A percentile compares a stretch with the other conserved stretches of the same genome.
These are phyloP conservation scores for Saitozyma sp. DNA, from an alignment of 768 basidiomycete species.

Conservation along the genomic window DNA sequence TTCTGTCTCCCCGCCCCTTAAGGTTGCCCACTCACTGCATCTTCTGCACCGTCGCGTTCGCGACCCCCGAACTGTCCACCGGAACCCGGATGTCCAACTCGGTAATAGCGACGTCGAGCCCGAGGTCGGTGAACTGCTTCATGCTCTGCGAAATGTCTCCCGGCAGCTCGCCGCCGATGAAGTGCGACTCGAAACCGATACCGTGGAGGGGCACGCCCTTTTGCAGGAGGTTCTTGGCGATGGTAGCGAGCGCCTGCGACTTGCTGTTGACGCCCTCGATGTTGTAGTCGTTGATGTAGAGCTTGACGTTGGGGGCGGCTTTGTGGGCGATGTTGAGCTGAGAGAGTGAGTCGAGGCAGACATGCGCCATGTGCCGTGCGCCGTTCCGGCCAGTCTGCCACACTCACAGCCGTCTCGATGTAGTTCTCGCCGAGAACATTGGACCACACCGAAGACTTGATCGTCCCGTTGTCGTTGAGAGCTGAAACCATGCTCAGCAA, in stretches of 20 bases:
- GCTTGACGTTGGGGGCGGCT: conserved; percentile 41
- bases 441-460: conserved; percentile 36
- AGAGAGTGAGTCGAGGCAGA: conserved; percentile 5
- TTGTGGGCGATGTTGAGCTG: conserved; percentile 37
- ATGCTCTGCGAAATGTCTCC: conserved; percentile 29
- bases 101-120: conserved; percentile 45
- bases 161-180: conserved; percentile 26
- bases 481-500: conserved; percentile 13
- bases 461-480: conserved; percentile 39
- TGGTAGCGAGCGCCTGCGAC: conserved; percentile 23
- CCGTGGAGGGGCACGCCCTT: conserved; percentile 37
- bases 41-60: conserved; percentile 30
- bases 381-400: too few species aligned
- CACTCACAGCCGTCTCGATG: conserved; percentile 30
- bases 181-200: conserved; percentile 36
- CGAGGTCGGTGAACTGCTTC: conserved; percentile 43
- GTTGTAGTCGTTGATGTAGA: conserved; percentile 50
- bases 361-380: too few species aligned
- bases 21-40: conserved; percentile 38
- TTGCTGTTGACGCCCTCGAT: conserved; percentile 47
- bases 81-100: conserved; percentile 44
- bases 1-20: too few species aligned
- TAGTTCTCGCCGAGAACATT: conserved; percentile 41
- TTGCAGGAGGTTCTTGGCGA: conserved; percentile 28
- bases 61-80: conserved; percentile 26